These are phyloP conservation scores for Tephrocybe sp. DNA, from an alignment of 768 basidiomycete species.

Conservation along the genomic window DNA sequence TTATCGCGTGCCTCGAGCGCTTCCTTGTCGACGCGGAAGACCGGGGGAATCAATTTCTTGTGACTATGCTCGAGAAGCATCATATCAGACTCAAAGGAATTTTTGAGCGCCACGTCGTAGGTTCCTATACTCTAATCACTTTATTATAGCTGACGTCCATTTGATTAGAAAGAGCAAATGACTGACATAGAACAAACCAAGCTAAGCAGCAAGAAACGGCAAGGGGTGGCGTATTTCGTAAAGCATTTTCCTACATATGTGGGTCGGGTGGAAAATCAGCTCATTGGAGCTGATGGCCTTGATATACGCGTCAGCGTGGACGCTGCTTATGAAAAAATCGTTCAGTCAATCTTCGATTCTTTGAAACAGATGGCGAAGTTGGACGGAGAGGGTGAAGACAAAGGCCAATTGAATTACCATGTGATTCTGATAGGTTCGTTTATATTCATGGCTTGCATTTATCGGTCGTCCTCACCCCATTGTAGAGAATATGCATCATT, in stretches of 20 bases:
- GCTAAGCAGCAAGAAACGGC: slow-evolving; percentile 87
- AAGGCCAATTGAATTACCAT: slow-evolving; percentile 95
- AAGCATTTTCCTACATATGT: slow-evolving; percentile 92
- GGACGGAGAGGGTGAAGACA: slow-evolving; percentile 92
- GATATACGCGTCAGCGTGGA: slow-evolving; percentile 81
- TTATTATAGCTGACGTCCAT: background rate
- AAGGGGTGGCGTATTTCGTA: slow-evolving; percentile 89
- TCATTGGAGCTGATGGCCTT: slow-evolving; percentile 72
- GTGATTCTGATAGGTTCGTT: slow-evolving; percentile 89
- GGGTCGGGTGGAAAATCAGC: slow-evolving; percentile 78
- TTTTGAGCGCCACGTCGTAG: slow-evolving; percentile 76
- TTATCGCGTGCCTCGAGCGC: slow-evolving; percentile 77
- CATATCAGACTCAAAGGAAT: slow-evolving; percentile 72
- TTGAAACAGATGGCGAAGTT: slow-evolving; percentile 96
- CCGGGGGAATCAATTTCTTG: slow-evolving; percentile 72
- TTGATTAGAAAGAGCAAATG: slow-evolving; percentile 76
- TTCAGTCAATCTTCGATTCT: slow-evolving; percentile 88
- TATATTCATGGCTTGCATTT: background rate
- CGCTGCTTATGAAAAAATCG: slow-evolving; percentile 83
- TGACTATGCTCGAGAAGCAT: slow-evolving; percentile 77
- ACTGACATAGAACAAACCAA: slow-evolving; percentile 89
- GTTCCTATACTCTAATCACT: slow-evolving; percentile 20
- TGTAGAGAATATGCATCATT: slow-evolving; percentile 95
- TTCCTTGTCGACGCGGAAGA: slow-evolving; percentile 79
- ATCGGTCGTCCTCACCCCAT: background rate